Evolutionary conservation across 139 green algal genomes (phyloP).

Genomic region (Helicosporidium sp.): DNA sequence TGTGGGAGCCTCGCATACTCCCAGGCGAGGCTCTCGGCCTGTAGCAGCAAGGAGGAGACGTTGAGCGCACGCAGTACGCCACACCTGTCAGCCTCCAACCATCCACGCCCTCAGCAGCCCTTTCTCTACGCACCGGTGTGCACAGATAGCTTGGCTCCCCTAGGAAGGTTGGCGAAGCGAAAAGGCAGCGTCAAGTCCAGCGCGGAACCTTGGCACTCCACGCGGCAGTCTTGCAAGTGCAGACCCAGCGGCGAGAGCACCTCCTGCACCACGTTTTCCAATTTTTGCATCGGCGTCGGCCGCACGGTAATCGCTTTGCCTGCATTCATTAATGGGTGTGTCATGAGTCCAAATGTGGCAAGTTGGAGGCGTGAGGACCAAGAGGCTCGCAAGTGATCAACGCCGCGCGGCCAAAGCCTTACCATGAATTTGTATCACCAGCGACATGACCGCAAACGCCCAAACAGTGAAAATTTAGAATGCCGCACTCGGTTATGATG

Average conservation of each 20-base stretch:
- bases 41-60: neutral
- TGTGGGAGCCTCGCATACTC: neutral
- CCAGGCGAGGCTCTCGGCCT: neutral
- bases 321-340: neutral
- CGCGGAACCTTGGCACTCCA: constrained; percentile 11
- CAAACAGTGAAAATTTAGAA: too few relatives aligned
- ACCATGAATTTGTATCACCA: too few relatives aligned
- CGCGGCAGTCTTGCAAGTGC: constrained; percentile 5
- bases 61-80: neutral
- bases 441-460: too few relatives aligned
- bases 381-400: too few relatives aligned
- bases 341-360: neutral
- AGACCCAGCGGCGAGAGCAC: neutral
- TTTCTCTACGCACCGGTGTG: constrained; percentile 7
- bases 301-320: neutral
- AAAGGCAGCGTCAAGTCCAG: constrained; percentile 16
- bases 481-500: too few relatives aligned
- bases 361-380: too few relatives aligned
- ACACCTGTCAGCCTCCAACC: neutral
- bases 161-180: constrained; percentile 23
- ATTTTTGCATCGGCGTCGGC: neutral
- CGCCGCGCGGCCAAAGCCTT: too few relatives aligned
- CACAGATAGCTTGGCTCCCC: constrained; percentile 21
- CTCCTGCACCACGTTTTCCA: neutral
- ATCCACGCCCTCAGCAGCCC: neutral